These are phyloP conservation scores for Amanita brunnescens DNA, from an alignment of 768 basidiomycete genomes.

Conservation along the genomic window DNA sequence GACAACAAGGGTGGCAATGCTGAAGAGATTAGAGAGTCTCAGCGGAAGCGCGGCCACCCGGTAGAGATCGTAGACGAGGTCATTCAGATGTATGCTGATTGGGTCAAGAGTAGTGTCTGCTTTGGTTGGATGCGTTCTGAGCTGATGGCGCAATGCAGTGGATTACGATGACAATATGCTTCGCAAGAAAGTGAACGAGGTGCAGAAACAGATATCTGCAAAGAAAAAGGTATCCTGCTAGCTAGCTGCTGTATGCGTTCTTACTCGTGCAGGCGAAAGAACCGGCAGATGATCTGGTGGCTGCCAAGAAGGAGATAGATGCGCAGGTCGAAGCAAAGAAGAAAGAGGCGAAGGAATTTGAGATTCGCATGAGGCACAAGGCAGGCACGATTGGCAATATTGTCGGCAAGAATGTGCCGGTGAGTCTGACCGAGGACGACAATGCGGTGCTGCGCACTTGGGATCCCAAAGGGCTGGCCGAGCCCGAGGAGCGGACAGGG, in stretches of 20 bases:
- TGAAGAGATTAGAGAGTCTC: conserved; percentile 83
- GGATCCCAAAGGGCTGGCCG: conserved; percentile 74
- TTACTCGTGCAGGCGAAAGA: conserved; percentile 66
- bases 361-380: conserved; percentile 69
- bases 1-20: conserved; percentile 90
- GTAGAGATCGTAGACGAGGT: conserved; percentile 94
- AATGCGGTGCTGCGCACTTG: conserved; percentile 76
- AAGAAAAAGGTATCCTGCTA: conserved; percentile 74
- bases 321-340: conserved; percentile 67
- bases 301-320: conserved; percentile 79
- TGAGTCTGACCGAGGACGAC: conserved; percentile 92
- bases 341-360: conserved; percentile 70
- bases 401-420: conserved; percentile 78
- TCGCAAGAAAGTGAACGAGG: conserved; percentile 75
- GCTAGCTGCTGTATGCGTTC: neutral
- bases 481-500: conserved; percentile 61
- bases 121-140: neutral
- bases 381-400: conserved; percentile 86
- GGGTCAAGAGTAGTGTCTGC: conserved; percentile 78
- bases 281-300: conserved; percentile 80
- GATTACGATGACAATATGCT: conserved; percentile 76
- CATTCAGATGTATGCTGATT: conserved; percentile 83
- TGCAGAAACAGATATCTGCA: conserved; percentile 89
- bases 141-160: conserved; percentile 38
- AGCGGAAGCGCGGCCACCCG: conserved; percentile 81